phyloP scores from a whole-genome alignment of 768 basidiomycete species.

The Lactarius deliciosus region DNA sequence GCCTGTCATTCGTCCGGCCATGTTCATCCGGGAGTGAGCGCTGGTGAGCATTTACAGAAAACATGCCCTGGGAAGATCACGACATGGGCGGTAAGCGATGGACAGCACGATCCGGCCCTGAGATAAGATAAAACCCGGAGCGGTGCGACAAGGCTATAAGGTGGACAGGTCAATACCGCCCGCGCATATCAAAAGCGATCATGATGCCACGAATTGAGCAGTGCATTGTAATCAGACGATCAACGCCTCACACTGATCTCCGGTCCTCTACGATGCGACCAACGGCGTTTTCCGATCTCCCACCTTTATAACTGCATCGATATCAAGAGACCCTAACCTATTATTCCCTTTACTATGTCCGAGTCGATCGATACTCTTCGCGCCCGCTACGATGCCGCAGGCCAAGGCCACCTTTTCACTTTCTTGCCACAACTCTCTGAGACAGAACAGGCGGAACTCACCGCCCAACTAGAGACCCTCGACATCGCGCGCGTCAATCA shows the following conservation, averaged over 20 bases:
- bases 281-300: constrained; percentile 4
- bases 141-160: neutral
- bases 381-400: constrained; percentile 70
- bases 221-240: no score
- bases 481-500: constrained; percentile 91
- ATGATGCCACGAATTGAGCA: neutral
- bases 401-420: constrained; percentile 85
- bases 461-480: constrained; percentile 71
- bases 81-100: no score
- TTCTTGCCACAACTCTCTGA: constrained; percentile 78
- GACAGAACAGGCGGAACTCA: constrained; percentile 60
- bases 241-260: neutral
- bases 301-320: neutral
- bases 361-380: constrained; percentile 48
- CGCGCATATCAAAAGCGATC: neutral
- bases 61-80: neutral
- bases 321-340: constrained; percentile 4
- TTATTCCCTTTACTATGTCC: constrained; percentile 43
- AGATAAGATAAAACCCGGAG: neutral
- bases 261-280: neutral
- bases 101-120: neutral
- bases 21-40: no score
- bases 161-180: neutral
- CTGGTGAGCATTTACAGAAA: neutral
- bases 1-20: neutral